These are phyloP conservation scores for Ilyonectria robusta DNA, from an alignment of 2,329 filamentous ascomycete species.

Conservation along the genomic window DNA sequence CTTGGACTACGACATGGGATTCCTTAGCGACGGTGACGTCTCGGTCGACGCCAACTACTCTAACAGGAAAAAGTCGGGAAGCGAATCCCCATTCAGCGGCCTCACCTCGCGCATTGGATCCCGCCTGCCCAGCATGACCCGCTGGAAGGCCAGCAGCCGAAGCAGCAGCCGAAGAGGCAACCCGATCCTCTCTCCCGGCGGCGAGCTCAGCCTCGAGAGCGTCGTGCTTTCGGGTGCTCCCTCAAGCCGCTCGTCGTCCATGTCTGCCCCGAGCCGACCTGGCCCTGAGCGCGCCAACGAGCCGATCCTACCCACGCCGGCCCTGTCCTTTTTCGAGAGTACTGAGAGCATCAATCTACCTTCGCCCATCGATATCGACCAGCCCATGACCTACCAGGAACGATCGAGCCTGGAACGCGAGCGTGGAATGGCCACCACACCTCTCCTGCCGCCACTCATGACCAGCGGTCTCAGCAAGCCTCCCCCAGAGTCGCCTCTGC, in stretches of 20 bases:
- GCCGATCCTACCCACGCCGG: constrained; percentile 72
- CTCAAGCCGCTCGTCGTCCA: constrained; percentile 85
- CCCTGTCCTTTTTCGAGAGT: constrained; percentile 74
- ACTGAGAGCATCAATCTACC: constrained; percentile 66
- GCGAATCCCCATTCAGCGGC: constrained; percentile 72
- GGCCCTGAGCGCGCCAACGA: constrained; percentile 63
- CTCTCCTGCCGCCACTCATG: constrained; percentile 86
- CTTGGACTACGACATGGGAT: constrained; percentile 76
- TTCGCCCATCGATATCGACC: constrained; percentile 60
- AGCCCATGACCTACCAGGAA: constrained; percentile 50
- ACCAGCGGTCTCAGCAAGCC: constrained; percentile 69
- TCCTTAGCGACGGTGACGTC: constrained; percentile 75
- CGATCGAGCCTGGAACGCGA: constrained; percentile 69
- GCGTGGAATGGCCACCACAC: constrained; percentile 79
- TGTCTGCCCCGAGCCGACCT: constrained; percentile 72
- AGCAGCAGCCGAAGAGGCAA: constrained; percentile 61
- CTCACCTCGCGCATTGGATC: constrained; percentile 77
- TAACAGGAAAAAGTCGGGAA: constrained; percentile 69
- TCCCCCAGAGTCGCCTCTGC: constrained; percentile 82
- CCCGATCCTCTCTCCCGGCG: constrained; percentile 73
- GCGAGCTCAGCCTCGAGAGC: constrained; percentile 87
- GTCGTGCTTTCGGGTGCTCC: constrained; percentile 75
- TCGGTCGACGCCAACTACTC: constrained; percentile 57
- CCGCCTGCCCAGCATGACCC: constrained; percentile 68
- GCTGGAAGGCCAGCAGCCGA: constrained; percentile 63